phyloP scores from a whole-genome alignment of 2,329 filamentous ascomycete genomes.

The Colletotrichum melonis region DNA sequence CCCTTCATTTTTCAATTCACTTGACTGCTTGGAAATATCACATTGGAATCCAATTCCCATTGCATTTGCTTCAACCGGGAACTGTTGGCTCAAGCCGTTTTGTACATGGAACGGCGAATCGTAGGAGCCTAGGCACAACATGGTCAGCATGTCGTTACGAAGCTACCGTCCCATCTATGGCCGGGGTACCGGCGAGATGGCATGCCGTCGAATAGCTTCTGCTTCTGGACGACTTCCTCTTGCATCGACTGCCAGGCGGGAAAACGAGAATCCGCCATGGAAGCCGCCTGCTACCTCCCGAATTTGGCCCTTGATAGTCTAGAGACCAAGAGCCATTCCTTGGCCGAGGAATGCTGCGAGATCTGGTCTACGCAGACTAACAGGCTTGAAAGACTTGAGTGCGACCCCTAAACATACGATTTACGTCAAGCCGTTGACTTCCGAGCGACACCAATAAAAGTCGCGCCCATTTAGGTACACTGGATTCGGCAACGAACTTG shows the following conservation, averaged over 20 bases:
- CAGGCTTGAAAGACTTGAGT: background rate
- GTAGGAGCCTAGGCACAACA: background rate
- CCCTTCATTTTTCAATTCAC: too few species aligned
- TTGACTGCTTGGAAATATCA: too few species aligned
- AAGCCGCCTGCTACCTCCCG: background rate
- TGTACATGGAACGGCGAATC: background rate
- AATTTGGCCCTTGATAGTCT: background rate
- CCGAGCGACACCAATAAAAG: background rate
- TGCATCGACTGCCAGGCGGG: background rate
- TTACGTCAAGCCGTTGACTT: background rate
- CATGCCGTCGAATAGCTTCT: background rate
- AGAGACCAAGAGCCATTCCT: background rate
- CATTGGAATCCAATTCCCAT: too few species aligned
- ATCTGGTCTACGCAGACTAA: slow-evolving; percentile 18
- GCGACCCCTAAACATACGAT: background rate
- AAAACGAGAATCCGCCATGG: background rate
- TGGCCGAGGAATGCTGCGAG: background rate
- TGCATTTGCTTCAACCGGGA: background rate
- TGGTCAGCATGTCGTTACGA: background rate
- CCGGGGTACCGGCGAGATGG: background rate
- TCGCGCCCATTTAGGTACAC: background rate
- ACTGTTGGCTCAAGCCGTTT: background rate
- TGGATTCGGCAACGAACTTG: background rate
- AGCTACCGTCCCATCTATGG: too few species aligned
- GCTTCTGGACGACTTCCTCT: background rate